Conservation (phyloP, 352 stramenopile genomes). For the Blastocystis sp. region DNA sequence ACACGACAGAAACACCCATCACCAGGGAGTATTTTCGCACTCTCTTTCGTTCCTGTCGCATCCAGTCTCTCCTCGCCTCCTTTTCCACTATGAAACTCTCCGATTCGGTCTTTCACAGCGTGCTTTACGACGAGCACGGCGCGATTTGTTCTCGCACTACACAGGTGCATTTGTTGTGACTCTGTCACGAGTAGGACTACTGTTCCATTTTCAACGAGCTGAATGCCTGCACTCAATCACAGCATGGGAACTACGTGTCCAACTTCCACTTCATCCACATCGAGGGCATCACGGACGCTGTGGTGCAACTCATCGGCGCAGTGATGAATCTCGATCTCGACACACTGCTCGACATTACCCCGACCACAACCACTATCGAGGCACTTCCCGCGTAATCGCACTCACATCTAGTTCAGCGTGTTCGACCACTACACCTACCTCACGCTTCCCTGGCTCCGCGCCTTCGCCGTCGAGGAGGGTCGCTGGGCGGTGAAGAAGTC, state of each 20-base stretch:
- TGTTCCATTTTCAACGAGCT: slow-evolving; percentile 6
- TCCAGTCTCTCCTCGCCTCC: slow-evolving; percentile 14
- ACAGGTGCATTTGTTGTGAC: background rate
- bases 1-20: background rate
- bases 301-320: slow-evolving; percentile 35
- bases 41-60: slow-evolving; percentile 44
- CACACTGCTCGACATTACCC: slow-evolving; percentile 56
- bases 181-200: slow-evolving; percentile 26
- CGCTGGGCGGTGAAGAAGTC: background rate
- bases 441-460: slow-evolving; percentile 29
- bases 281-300: background rate
- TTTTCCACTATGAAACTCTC: background rate
- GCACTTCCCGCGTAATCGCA: background rate
- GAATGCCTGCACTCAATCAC: background rate
- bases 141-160: background rate
- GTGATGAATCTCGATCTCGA: slow-evolving; percentile 61
- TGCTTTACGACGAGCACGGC: background rate
- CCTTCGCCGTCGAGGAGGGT: background rate
- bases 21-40: background rate
- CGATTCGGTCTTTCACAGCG: background rate
- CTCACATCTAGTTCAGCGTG: background rate
- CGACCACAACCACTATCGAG: background rate
- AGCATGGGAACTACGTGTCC: background rate
- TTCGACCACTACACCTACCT: slow-evolving; percentile 24
- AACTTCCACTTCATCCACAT: slow-evolving; percentile 58